phyloP scores from a whole-genome alignment of 768 basidiomycete species.

The Xerocomellus intermedius region DNA sequence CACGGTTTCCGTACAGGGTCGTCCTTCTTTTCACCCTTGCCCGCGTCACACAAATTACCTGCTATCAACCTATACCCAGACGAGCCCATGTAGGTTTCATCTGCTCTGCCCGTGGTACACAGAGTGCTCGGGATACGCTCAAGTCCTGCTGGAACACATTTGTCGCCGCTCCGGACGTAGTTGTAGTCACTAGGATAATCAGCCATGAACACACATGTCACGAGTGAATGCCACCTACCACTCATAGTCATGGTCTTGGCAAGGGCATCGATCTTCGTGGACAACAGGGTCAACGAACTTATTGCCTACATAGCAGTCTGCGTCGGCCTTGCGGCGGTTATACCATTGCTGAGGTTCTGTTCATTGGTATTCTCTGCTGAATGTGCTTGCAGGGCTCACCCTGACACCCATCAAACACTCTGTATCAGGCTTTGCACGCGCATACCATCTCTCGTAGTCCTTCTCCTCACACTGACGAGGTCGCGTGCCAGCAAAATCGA shows the following conservation, averaged over 20 bases:
- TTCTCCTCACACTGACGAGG: constrained; percentile 61
- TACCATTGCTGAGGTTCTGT: constrained; percentile 83
- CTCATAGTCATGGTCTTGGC: constrained; percentile 87
- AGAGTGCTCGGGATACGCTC: constrained; percentile 81
- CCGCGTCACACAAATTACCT: constrained; percentile 80
- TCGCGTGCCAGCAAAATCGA: constrained; percentile 78
- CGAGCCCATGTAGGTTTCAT: constrained; percentile 77
- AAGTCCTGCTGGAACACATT: constrained; percentile 84
- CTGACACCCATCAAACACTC: constrained; percentile 95
- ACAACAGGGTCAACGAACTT: constrained; percentile 86
- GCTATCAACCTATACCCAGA: constrained; percentile 92
- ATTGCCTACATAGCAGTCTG: constrained; percentile 86
- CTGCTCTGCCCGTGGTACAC: constrained; percentile 49
- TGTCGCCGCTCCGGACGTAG: constrained; percentile 66
- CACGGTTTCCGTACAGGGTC: constrained; percentile 70
- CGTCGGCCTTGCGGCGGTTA: constrained; percentile 73
- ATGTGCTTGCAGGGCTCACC: constrained; percentile 41
- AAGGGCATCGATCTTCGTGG: constrained; percentile 80
- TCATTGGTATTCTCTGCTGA: background rate
- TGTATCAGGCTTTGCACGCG: constrained; percentile 54
- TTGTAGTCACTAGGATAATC: constrained; percentile 74
- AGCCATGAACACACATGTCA: background rate
- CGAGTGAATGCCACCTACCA: constrained; percentile 56
- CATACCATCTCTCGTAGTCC: constrained; percentile 92
- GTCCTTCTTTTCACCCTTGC: constrained; percentile 64